These are phyloP conservation scores for Pseudogymnoascus sp. DNA, from an alignment of 2,329 filamentous ascomycete species.

Conservation along the genomic window DNA sequence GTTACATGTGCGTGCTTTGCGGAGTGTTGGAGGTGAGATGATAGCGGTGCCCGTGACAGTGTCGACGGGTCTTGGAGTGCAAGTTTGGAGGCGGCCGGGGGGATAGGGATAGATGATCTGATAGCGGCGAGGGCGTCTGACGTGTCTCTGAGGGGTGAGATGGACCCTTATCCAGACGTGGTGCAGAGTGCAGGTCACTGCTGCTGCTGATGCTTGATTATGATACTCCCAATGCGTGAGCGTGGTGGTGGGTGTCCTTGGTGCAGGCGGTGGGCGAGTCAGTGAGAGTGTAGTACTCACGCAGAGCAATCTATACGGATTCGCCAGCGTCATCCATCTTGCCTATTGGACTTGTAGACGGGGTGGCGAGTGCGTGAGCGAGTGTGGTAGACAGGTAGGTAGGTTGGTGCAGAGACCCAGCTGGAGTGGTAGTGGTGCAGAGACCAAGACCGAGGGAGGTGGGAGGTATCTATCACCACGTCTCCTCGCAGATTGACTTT, in stretches of 20 bases:
- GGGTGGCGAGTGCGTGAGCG: too few relatives aligned
- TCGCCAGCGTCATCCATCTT: slow-evolving; percentile 93
- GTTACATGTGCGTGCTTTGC: neutral
- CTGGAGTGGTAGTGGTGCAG: too few relatives aligned
- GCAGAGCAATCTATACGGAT: slow-evolving; percentile 58
- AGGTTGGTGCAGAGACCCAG: too few relatives aligned
- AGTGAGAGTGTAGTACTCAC: neutral
- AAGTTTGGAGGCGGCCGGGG: neutral
- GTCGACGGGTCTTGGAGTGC: neutral
- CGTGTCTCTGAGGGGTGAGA: neutral
- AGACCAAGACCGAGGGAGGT: too few relatives aligned
- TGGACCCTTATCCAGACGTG: neutral
- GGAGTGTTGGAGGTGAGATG: too few relatives aligned
- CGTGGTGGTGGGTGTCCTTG: too few relatives aligned
- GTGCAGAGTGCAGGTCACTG: neutral
- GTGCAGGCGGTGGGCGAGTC: neutral
- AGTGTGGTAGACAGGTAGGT: too few relatives aligned
- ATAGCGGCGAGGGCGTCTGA: neutral
- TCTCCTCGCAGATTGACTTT: neutral
- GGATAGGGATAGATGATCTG: neutral
- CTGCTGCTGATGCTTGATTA: too few relatives aligned
- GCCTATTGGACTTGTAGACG: slow-evolving; percentile 90
- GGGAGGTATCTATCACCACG: neutral
- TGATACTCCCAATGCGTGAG: too few relatives aligned
- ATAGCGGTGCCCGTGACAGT: neutral